Evolutionary conservation across 805 yeast genomes (phyloP).

Genomic region (Suhomyces tanzawaensis): DNA sequence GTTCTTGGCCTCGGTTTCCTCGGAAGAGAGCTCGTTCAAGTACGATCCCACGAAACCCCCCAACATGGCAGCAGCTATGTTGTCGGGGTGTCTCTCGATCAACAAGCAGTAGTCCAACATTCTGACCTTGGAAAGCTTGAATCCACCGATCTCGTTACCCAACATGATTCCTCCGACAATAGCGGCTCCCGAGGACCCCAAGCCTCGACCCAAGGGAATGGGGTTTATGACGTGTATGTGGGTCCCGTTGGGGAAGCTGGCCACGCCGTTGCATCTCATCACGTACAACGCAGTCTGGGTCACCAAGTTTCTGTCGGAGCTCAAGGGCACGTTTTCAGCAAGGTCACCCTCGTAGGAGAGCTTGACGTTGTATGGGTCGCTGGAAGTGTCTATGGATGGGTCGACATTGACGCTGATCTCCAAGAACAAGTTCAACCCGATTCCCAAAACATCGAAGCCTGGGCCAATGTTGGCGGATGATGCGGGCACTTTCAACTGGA

Average conservation of each 20-base stretch:
- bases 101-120: conserved; percentile 91
- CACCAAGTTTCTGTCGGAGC: conserved; percentile 76
- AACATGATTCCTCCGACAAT: conserved; percentile 94
- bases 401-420: conserved; percentile 70
- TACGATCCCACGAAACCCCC: conserved; percentile 98
- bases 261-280: conserved; percentile 74
- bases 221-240: conserved; percentile 79
- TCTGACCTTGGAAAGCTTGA: conserved; percentile 72
- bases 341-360: conserved; percentile 80
- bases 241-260: conserved; percentile 82
- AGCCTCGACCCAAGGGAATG: conserved; percentile 93
- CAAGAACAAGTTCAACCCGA: conserved; percentile 75
- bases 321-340: conserved; percentile 72
- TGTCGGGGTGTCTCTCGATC: conserved; percentile 98
- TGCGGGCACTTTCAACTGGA: conserved; percentile 80
- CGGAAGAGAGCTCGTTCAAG: conserved; percentile 71
- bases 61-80: conserved; percentile 98
- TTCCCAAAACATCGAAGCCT: conserved; percentile 95
- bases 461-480: conserved; percentile 98
- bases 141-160: conserved; percentile 79
- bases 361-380: conserved; percentile 66
- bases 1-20: conserved; percentile 71
- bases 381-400: conserved; percentile 41
- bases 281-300: conserved; percentile 93
- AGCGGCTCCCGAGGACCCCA: conserved; percentile 98